A percentile compares a stretch with the other conserved stretches of the same genome.
phyloP scores from a whole-genome alignment of 345 rosid genomes.

The Ceriops decandra region DNA sequence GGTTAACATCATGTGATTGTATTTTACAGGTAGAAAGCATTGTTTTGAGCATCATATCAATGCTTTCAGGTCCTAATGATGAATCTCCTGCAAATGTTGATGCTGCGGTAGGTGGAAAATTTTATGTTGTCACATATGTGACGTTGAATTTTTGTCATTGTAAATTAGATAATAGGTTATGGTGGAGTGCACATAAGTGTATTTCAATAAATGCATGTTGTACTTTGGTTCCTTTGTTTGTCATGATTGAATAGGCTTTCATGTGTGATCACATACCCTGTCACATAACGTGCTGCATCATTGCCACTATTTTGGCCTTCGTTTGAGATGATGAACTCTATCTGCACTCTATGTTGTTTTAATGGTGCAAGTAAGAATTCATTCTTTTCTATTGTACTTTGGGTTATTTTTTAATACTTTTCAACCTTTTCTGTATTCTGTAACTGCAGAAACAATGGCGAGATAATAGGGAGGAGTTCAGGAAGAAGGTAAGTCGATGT shows the following conservation, averaged over 20 bases:
- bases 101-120: slow-evolving; percentile 60
- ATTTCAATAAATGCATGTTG: too few relatives aligned
- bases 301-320: too few relatives aligned
- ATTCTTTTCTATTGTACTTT: not conserved
- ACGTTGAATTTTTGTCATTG: not conserved
- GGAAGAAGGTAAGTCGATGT: slow-evolving; percentile 28
- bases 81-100: slow-evolving; percentile 94
- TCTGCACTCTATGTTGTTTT: too few relatives aligned
- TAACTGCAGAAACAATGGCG: slow-evolving; percentile 29
- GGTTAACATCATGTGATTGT: not conserved
- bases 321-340: too few relatives aligned
- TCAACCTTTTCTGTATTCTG: not conserved
- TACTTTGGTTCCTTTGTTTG: too few relatives aligned
- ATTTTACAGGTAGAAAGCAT: slow-evolving; percentile 73
- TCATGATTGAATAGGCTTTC: too few relatives aligned
- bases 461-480: slow-evolving; percentile 24
- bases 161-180: not conserved
- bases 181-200: not conserved
- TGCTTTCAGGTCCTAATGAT: slow-evolving; percentile 88
- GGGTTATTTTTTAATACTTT: not conserved
- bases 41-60: slow-evolving; percentile 77
- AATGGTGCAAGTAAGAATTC: not conserved
- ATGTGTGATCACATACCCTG: too few relatives aligned
- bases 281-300: too few relatives aligned
- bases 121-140: not conserved